phyloP scores from a whole-genome alignment of 129 eudicot genomes.

The Centrapalus pauciflorus region DNA sequence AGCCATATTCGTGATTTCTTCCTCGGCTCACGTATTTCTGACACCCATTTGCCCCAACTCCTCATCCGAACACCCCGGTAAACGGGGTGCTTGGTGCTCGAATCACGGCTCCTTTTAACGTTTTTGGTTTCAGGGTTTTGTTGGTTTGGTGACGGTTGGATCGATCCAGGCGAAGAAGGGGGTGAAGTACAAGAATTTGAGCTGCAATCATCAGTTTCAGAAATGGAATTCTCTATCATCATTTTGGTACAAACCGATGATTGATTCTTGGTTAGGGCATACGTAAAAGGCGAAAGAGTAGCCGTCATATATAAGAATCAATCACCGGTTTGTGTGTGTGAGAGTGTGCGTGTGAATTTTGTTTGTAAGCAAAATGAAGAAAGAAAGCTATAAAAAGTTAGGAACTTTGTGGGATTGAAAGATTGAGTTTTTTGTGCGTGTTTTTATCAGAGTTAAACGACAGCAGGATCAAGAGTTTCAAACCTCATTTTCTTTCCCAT shows the following conservation, averaged over 20 bases:
- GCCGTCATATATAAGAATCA: conserved; percentile 4
- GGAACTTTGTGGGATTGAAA: not conserved
- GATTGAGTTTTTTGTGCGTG: not conserved
- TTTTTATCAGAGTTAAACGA: conserved; percentile 8
- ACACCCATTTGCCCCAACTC: conserved; percentile 98
- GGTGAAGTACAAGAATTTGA: conserved; percentile 3
- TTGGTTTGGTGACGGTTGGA: conserved; percentile 6
- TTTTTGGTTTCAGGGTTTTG: conserved; percentile 13
- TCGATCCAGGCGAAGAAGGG: not conserved
- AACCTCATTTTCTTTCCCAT: not conserved
- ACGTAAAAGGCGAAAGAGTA: conserved; percentile 15
- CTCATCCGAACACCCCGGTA: conserved; percentile 87
- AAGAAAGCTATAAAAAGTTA: conserved; percentile 2
- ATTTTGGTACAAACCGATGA: not conserved
- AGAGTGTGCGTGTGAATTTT: not conserved
- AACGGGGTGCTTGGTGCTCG: conserved; percentile 49
- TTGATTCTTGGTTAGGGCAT: conserved; percentile 15
- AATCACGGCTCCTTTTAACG: conserved; percentile 20
- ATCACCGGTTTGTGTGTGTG: not conserved
- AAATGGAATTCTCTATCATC: conserved; percentile 2
- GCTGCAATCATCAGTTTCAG: conserved; percentile 9
- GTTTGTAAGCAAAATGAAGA: conserved; percentile 12
- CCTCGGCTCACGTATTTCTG: conserved; percentile 80
- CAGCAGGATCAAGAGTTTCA: conserved; percentile 7
- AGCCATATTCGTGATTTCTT: conserved; percentile 92